phyloP scores from a whole-genome alignment of 2,329 filamentous ascomycete genomes.

The Cladosporium sp. region DNA sequence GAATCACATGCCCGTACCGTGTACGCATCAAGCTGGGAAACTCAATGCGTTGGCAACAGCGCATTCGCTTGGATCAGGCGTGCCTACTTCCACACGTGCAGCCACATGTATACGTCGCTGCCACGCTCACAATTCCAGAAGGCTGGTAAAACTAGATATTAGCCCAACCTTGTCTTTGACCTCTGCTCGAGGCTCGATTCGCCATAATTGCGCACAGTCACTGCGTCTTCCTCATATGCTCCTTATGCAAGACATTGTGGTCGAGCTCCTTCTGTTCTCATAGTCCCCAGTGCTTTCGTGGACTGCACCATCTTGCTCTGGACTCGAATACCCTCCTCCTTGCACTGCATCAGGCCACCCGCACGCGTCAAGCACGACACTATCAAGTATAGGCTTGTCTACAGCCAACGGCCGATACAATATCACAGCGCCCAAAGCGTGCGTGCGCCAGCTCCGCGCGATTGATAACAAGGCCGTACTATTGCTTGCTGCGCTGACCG shows the following conservation, averaged over 20 bases:
- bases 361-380: neutral
- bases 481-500: slow-evolving; percentile 5
- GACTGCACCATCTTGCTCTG: neutral
- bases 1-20: neutral
- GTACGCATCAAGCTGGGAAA: neutral
- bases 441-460: neutral
- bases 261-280: neutral
- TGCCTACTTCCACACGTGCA: neutral
- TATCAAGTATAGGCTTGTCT: neutral
- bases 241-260: neutral
- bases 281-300: neutral
- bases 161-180: neutral
- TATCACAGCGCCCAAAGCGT: neutral
- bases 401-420: slow-evolving; percentile 2
- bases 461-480: neutral
- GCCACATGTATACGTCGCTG: neutral
- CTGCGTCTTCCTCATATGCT: neutral
- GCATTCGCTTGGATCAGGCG: neutral
- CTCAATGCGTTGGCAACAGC: slow-evolving; percentile 4
- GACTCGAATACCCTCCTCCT: neutral
- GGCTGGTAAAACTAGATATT: neutral
- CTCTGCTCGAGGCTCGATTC: neutral
- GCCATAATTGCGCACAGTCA: neutral
- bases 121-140: neutral
- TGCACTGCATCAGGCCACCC: neutral